These are phyloP conservation scores for Arxiozyma telluris DNA, from an alignment of 1,139 yeast species.

Conservation along the genomic window DNA sequence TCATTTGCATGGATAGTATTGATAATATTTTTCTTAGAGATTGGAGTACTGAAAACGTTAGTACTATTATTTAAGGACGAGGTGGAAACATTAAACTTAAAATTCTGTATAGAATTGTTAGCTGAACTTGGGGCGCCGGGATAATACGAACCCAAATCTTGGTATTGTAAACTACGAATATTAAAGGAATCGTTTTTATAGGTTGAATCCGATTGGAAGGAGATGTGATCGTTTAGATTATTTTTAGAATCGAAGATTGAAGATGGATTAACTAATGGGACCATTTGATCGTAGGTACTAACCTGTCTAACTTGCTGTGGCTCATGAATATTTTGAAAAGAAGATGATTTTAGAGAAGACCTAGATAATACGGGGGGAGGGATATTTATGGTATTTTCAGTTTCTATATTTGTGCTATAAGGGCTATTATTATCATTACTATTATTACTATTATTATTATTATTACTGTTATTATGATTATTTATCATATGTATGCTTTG, in stretches of 20 bases:
- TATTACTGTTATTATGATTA: neutral
- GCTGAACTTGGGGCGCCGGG: constrained; percentile 30
- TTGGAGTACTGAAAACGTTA: constrained; percentile 4
- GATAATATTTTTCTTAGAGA: constrained; percentile 3
- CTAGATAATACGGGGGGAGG: constrained; percentile 12
- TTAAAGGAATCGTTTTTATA: neutral
- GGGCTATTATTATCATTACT: neutral
- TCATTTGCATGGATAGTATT: constrained; percentile 1
- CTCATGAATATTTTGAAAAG: constrained; percentile 13
- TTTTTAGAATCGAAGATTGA: constrained; percentile 3
- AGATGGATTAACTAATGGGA: constrained; percentile 21
- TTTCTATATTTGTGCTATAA: neutral
- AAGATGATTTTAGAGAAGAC: constrained; percentile 1
- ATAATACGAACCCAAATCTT: constrained; percentile 29
- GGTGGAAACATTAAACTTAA: constrained; percentile 10
- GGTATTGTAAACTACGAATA: constrained; percentile 18
- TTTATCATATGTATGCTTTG: constrained; percentile 5
- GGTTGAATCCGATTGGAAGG: constrained; percentile 5
- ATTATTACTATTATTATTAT: neutral
- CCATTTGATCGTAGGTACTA: constrained; percentile 26
- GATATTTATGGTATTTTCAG: neutral
- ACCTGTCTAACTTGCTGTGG: constrained; percentile 14
- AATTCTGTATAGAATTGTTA: constrained; percentile 17
- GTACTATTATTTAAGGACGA: constrained; percentile 17
- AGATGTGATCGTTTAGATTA: neutral